Evolutionary conservation across 2,329 filamentous ascomycete genomes (phyloP), one percentile per base, ranked within the genome.

Genomic region (Elsinoe batatas): DNA sequence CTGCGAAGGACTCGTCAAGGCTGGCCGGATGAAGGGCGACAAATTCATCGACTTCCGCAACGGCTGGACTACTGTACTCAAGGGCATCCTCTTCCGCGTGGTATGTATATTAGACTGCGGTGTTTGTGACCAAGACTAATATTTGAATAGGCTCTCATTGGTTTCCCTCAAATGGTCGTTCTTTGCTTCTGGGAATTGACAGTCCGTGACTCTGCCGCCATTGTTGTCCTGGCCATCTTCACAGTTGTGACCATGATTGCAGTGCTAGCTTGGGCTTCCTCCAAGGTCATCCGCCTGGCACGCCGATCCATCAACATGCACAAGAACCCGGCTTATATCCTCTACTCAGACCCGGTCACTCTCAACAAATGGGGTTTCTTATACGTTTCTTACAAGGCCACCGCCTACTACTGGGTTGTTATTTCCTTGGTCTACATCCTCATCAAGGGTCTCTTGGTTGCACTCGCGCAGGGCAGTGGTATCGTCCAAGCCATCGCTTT

Each of bases 341-440:
- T 97, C 59, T 97, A 94, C 75, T 95, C 91, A 2, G 91, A 97
- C 65, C 90, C 91, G n/a, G 81, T 88, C 60, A 85, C 87, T 54
- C 80, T 97, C 61, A 95, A 96, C 80, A 95, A 95, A 74, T 96
- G 91, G 91, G 91, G 91, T 18, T 96, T 96, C 76, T 81, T 97
- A 61, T 97, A 97, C 68, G 89, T 97, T 38, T 91, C 95, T 70
- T 96, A 95, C 79, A 87, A 91, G 65, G 91, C 91, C 37, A 91
- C 90, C 2, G 89, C 90, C 37, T 96, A 95, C 79, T 96, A 94
- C 76, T 96, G 91, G 71, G 88, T 96, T 64, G 80, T 94, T 35
- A 88, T 89, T 0, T 74, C 85, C 54, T 76, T 97, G 56, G 71
- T 74, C 54, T 95, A 96, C 71, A 82, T 86, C 36, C 68, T 96